Base-by-base conservation (phyloP, 495 filamentous ascomycete genomes). In the Pyrenopolyporus hunteri region DNA sequence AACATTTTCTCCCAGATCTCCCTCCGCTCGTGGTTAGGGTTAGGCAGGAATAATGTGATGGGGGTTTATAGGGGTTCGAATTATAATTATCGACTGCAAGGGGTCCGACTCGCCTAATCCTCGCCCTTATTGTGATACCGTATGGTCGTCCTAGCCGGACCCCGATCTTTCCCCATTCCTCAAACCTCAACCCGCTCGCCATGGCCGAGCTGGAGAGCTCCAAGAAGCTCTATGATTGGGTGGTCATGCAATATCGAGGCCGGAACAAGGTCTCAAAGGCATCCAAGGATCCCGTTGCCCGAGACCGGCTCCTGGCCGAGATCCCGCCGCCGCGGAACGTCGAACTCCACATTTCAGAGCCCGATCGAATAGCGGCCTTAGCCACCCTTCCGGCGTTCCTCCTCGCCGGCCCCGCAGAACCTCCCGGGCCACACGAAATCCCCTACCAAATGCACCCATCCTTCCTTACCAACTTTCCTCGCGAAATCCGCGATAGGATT, bases 401-500 rank as follows among this genome's bases (percentile, higher is more conserved):
- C 45, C 35, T 46, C 7, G 32, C 14, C 13, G 20, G 11, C 47
- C 55, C 62, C 46, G 23, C 60, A 25, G 16, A 22, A 33, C 20
- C 40, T 17, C 9, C 39, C 44, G 47, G 20, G 11, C 32, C 13
- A 39, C 6, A 6, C 23, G 37, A 16, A n/a, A 40, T 29, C 42
- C 8, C 36, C 23, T 19, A 2, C 25, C 48, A 40, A 16, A 14
- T 23, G 1, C 17, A 20, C 17, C 31, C 52, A 35, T 63, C 64
- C 16, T 75, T 75, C 28, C 59, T 70, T 33, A 28, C 39, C 9
- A 63, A 37, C 28, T 67, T 74, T 32, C 72, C 73, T 0, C 31
- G 64, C 11, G 73, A 76, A 49, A 63, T 74, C 14, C 70, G 73
- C 17, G 70, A 73, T 37, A 45, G 65, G 7, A 72, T 76, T 9